phyloP scores from a whole-genome alignment of 306 rosid genomes.

The Rosa persica region DNA sequence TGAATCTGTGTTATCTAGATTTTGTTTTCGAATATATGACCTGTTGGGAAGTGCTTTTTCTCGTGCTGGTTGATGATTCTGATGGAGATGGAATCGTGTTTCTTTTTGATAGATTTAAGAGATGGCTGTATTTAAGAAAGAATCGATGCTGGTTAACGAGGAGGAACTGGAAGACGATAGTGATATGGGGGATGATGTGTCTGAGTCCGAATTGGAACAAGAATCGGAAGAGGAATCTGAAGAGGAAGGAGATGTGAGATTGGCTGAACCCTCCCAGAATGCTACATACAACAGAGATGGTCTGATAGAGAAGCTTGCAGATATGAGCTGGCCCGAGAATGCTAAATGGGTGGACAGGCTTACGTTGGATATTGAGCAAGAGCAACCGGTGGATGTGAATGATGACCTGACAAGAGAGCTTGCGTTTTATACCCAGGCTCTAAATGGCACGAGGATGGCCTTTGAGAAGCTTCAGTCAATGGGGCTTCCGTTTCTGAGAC shows the following conservation, averaged over 20 bases:
- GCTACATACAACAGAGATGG: conserved; percentile 69
- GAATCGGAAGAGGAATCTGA: conserved; percentile 38
- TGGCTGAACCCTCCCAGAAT: conserved; percentile 59
- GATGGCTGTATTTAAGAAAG: conserved; percentile 44
- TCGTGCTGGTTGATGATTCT: background rate
- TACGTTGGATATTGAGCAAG: conserved; percentile 69
- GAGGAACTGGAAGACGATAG: conserved; percentile 33
- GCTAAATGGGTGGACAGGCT: conserved; percentile 75
- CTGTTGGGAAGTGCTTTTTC: background rate
- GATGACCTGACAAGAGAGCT: conserved; percentile 88
- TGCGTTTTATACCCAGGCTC: conserved; percentile 76
- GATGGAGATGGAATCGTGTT: background rate
- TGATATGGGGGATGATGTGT: conserved; percentile 29
- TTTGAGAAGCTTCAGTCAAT: conserved; percentile 66
- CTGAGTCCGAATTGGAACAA: conserved; percentile 56
- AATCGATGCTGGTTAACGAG: conserved; percentile 14
- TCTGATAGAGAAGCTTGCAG: conserved; percentile 81
- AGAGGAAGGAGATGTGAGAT: conserved; percentile 53
- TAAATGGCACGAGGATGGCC: conserved; percentile 78
- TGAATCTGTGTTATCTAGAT: background rate
- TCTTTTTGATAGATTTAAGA: conserved; percentile 31
- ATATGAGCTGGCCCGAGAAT: conserved; percentile 78
- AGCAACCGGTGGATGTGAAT: conserved; percentile 73
- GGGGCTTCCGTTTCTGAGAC: conserved; percentile 77
- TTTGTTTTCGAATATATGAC: background rate